A percentile compares a stretch with the other conserved stretches of the same genome.
These are phyloP conservation scores for Zymoseptoria ardabiliae DNA, from an alignment of 2,329 filamentous ascomycete genomes.

Conservation along the genomic window DNA sequence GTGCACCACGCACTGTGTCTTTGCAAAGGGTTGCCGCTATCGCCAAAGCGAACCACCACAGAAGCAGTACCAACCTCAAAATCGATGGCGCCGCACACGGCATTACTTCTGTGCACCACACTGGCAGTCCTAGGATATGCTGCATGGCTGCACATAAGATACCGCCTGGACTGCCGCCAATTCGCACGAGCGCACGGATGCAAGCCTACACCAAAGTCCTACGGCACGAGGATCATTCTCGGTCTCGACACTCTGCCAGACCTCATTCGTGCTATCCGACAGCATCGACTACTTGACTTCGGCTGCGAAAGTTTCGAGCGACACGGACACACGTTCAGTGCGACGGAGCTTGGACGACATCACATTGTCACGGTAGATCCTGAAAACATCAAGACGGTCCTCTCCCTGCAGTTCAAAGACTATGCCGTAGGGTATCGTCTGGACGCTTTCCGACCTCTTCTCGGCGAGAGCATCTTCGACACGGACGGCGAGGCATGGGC, in stretches of 20 bases:
- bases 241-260: neutral
- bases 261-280: neutral
- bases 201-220: neutral
- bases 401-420: conserved; percentile 15
- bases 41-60: neutral
- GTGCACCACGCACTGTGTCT: neutral
- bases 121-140: neutral
- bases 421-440: neutral
- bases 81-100: neutral
- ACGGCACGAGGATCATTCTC: neutral
- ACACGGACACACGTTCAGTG: neutral
- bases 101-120: neutral
- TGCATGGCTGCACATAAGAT: neutral
- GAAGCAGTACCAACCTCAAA: neutral
- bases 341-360: neutral
- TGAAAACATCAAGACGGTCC: conserved; percentile 7
- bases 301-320: neutral
- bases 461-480: conserved; percentile 1
- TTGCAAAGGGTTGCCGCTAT: neutral
- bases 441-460: neutral
- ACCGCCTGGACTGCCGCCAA: neutral
- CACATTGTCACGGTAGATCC: conserved; percentile 3
- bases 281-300: neutral
- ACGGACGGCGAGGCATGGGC: conserved; percentile 2
- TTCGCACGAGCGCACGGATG: neutral